Evolutionary conservation across 805 yeast species (phyloP).

Genomic region (Jamesozyma lodderae): DNA sequence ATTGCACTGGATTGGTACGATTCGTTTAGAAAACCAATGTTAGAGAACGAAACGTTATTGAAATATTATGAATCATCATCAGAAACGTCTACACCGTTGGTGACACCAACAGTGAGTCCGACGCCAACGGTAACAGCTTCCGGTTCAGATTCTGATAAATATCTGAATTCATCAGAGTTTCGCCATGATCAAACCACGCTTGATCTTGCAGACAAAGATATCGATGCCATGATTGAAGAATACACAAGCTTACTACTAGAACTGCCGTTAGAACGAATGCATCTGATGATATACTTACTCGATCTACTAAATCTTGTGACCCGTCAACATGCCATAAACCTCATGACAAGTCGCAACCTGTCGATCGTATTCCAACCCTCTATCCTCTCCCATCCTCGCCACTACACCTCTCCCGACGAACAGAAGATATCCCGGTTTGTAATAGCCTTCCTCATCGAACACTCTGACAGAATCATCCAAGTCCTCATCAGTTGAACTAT

Average conservation of each 20-base stretch:
- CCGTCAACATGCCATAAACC: slow-evolving; percentile 58
- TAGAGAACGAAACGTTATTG: slow-evolving; percentile 19
- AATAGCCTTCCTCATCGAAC: slow-evolving; percentile 77
- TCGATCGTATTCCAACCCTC: slow-evolving; percentile 97
- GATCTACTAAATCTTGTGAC: slow-evolving; percentile 80
- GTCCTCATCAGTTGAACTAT: too few species aligned
- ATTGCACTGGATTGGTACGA: slow-evolving; percentile 71
- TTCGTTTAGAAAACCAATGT: slow-evolving; percentile 64
- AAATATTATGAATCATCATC: background rate
- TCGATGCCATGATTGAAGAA: slow-evolving; percentile 36
- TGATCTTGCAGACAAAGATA: background rate
- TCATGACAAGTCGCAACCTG: slow-evolving; percentile 84
- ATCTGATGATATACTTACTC: slow-evolving; percentile 71
- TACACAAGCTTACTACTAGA: slow-evolving; percentile 57
- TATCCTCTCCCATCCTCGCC: slow-evolving; percentile 78
- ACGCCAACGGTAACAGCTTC: too few species aligned
- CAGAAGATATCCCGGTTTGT: slow-evolving; percentile 76
- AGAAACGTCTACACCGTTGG: background rate
- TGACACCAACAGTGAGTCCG: too few species aligned
- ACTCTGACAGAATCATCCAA: slow-evolving; percentile 50
- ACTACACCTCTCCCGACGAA: slow-evolving; percentile 82
- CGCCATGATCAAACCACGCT: background rate
- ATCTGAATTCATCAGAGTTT: background rate
- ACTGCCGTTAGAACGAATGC: slow-evolving; percentile 66
- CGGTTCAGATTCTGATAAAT: too few species aligned